Evolutionary conservation across 208 protist genomes (phyloP).

Genomic region (Novymonas esmeraldas): DNA sequence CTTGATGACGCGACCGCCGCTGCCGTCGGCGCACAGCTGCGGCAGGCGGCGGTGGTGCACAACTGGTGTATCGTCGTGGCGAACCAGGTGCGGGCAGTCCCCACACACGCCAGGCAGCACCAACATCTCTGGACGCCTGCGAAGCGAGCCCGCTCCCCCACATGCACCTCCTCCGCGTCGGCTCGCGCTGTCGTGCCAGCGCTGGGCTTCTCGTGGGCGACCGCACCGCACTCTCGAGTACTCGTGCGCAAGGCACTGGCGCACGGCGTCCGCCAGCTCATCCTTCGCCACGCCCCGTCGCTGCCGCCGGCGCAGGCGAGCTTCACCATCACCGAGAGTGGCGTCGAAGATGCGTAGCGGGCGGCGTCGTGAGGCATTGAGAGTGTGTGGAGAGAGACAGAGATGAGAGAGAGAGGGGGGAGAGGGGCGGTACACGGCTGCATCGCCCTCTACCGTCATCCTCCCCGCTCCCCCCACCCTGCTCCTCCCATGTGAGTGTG

Average conservation of each 20-base stretch:
- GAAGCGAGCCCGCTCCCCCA: constrained; percentile 21
- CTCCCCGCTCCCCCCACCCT: neutral
- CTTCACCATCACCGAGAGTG: constrained; percentile 46
- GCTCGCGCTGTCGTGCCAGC: constrained; percentile 35
- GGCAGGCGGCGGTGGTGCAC: constrained; percentile 36
- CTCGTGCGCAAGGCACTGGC: constrained; percentile 36
- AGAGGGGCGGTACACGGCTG: neutral
- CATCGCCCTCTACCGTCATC: neutral
- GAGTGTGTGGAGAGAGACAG: neutral
- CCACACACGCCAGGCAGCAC: constrained; percentile 3
- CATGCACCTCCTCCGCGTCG: neutral
- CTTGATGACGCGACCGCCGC: constrained; percentile 21
- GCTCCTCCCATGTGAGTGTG: neutral
- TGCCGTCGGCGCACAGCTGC: constrained; percentile 35
- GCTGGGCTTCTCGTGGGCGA: constrained; percentile 55
- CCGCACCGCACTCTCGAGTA: constrained; percentile 52
- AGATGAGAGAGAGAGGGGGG: neutral
- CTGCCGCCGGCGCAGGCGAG: constrained; percentile 34
- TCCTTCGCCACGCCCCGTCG: constrained; percentile 42
- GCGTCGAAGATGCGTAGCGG: constrained; percentile 40
- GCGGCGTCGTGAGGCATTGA: neutral
- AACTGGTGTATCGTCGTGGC: constrained; percentile 54
- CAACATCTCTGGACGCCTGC: neutral
- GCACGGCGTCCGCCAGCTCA: constrained; percentile 37
- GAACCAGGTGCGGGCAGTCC: constrained; percentile 61